These are phyloP conservation scores for Eucalyptus erythrocorys DNA, from an alignment of 345 rosid species.

Conservation along the genomic window DNA sequence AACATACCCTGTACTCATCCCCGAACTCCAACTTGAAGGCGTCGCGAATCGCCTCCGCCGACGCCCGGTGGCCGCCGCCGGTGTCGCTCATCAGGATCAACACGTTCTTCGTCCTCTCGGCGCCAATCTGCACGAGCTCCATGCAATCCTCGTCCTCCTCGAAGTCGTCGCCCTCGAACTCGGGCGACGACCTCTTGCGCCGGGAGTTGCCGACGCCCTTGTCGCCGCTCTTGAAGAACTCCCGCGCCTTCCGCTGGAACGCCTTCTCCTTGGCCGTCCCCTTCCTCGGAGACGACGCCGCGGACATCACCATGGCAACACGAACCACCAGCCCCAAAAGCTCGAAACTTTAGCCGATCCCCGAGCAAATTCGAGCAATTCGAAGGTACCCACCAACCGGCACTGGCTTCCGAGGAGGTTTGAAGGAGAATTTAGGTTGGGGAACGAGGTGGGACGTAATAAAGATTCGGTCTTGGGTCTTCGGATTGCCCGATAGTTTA, in stretches of 20 bases:
- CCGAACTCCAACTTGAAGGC: slow-evolving; percentile 76
- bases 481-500: neutral
- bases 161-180: slow-evolving; percentile 22
- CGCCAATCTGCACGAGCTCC: slow-evolving; percentile 87
- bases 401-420: neutral
- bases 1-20: slow-evolving; percentile 58
- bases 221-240: neutral
- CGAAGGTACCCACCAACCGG: neutral
- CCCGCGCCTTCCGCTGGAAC: slow-evolving; percentile 41
- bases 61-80: slow-evolving; percentile 96
- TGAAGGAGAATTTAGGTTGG: neutral
- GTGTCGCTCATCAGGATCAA: slow-evolving; percentile 98
- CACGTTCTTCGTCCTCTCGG: slow-evolving; percentile 74
- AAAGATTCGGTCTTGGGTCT: neutral
- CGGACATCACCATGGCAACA: slow-evolving; percentile 26
- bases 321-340: neutral
- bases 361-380: neutral
- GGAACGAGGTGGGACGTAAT: neutral
- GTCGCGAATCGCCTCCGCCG: slow-evolving; percentile 95
- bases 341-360: neutral
- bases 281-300: slow-evolving; percentile 41
- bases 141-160: slow-evolving; percentile 43
- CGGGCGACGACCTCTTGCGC: slow-evolving; percentile 22
- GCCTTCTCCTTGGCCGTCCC: slow-evolving; percentile 52
- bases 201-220: neutral